Percentiles rank a stretch among this genome's conserved stretches.
Conservation (phyloP, 2,329 filamentous ascomycete genomes). For the Aspergillus ochraceoroseus region DNA sequence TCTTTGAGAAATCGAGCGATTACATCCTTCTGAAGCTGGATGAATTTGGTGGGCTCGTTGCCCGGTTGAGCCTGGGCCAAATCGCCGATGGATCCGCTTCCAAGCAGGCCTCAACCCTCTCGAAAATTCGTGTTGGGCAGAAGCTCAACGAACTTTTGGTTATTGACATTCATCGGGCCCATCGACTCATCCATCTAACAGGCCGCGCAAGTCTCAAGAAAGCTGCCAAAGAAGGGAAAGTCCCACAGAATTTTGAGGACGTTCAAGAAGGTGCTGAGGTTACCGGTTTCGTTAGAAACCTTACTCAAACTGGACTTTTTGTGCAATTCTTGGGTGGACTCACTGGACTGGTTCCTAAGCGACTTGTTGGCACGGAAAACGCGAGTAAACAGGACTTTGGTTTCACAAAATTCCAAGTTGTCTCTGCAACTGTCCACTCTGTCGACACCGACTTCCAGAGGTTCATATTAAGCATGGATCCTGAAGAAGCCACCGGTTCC, state of each 20-base stretch:
- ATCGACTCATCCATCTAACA: slow-evolving; percentile 68
- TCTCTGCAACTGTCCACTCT: slow-evolving; percentile 66
- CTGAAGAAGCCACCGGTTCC: slow-evolving; percentile 48
- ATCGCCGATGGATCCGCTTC: slow-evolving; percentile 76
- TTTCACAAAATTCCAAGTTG: slow-evolving; percentile 67
- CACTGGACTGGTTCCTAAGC: slow-evolving; percentile 73
- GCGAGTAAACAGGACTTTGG: slow-evolving; percentile 69
- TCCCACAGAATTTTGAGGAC: slow-evolving; percentile 68
- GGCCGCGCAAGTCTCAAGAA: slow-evolving; percentile 79
- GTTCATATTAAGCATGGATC: slow-evolving; percentile 61
- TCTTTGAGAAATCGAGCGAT: slow-evolving; percentile 74
- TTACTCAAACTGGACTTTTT: slow-evolving; percentile 75
- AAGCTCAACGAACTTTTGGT: slow-evolving; percentile 76
- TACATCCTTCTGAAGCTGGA: slow-evolving; percentile 72
- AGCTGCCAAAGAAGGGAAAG: slow-evolving; percentile 64
- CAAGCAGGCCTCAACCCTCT: slow-evolving; percentile 71
- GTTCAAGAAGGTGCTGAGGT: slow-evolving; percentile 64
- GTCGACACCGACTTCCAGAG: slow-evolving; percentile 66
- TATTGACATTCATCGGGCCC: slow-evolving; percentile 76
- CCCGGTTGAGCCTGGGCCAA: slow-evolving; percentile 69
- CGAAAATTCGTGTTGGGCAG: slow-evolving; percentile 79
- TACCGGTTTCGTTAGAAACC: slow-evolving; percentile 77
- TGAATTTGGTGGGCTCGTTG: slow-evolving; percentile 65
- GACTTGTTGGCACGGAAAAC: slow-evolving; percentile 67
- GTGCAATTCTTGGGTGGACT: slow-evolving; percentile 79